These are phyloP conservation scores for Vitrella brassicaformis DNA, from an alignment of 73 alveolate genomes.

Conservation along the genomic window DNA sequence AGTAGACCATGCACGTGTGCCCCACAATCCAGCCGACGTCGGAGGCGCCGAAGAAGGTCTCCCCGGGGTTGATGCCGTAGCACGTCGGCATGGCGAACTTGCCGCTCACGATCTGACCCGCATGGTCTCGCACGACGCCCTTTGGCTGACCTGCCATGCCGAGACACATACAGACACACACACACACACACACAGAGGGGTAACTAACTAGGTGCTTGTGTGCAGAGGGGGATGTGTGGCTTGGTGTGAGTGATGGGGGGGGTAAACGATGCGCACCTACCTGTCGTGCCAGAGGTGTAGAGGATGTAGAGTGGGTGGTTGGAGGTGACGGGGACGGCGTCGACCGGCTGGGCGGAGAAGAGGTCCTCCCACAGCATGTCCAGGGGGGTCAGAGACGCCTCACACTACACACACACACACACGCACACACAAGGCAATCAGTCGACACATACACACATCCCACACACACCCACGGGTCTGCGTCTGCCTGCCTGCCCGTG, in stretches of 20 bases:
- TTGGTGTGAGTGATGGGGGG: too few species aligned
- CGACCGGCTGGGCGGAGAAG: conserved; percentile 26
- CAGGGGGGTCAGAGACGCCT: conserved; percentile 18
- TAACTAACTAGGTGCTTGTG: too few species aligned
- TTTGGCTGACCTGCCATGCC: conserved; percentile 97
- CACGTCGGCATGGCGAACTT: conserved; percentile 82
- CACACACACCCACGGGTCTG: too few species aligned
- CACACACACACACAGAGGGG: too few species aligned
- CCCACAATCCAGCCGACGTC: conserved; percentile 99
- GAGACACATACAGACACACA: too few species aligned
- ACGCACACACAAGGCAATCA: too few species aligned
- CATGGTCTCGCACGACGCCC: conserved; percentile 94
- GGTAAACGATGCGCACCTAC: too few species aligned
- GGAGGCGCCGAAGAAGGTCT: conserved; percentile 80
- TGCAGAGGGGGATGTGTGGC: too few species aligned
- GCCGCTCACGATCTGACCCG: conserved; percentile 88
- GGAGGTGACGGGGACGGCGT: conserved; percentile 65
- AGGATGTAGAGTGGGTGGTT: conserved; percentile 83
- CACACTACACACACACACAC: too few species aligned
- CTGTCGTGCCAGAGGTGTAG: conserved; percentile 98
- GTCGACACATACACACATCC: too few species aligned
- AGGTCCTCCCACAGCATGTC: conserved; percentile 4
- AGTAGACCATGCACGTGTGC: conserved; percentile 92
- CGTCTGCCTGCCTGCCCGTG: conserved; percentile 48
- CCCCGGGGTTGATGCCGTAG: conserved; percentile 73